A percentile compares a stretch with the other conserved stretches of the same genome.
These are phyloP conservation scores for Micractinium conductrix DNA, from an alignment of 139 green algal species.

Conservation along the genomic window DNA sequence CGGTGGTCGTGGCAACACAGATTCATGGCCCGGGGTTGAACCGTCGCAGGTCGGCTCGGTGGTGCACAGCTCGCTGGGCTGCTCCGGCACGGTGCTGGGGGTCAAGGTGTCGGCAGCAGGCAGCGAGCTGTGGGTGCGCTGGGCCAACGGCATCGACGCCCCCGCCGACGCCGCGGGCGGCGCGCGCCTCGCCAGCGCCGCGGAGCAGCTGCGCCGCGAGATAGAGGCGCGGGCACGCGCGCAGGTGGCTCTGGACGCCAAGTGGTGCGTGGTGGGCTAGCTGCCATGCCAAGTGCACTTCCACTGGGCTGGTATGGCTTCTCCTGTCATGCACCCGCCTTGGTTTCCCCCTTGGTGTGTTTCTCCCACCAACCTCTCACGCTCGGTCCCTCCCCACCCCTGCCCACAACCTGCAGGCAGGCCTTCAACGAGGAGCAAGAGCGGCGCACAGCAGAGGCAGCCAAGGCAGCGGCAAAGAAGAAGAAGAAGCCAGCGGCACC, in stretches of 20 bases:
- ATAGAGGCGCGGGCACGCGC: neutral
- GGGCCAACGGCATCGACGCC: conserved; percentile 7
- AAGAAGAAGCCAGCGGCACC: neutral
- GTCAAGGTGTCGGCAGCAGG: neutral
- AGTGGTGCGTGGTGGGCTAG: neutral
- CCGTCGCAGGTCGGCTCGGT: neutral
- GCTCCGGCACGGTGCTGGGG: conserved; percentile 1
- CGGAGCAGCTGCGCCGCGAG: conserved; percentile 15
- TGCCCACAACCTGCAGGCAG: conserved; percentile 20
- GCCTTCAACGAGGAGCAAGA: neutral
- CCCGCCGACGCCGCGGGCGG: neutral
- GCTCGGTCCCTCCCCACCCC: too few relatives aligned
- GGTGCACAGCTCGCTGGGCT: conserved; percentile 11
- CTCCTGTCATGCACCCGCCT: too few relatives aligned
- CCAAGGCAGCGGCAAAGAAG: conserved; percentile 10
- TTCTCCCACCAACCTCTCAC: neutral
- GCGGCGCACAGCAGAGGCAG: neutral
- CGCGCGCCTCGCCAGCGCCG: neutral
- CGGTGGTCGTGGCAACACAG: neutral
- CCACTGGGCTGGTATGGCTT: neutral
- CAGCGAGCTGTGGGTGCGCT: conserved; percentile 26
- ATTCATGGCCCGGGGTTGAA: neutral
- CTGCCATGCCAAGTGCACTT: neutral
- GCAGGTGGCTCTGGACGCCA: neutral
- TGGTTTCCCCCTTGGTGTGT: too few relatives aligned